Base-by-base conservation (phyloP, 2,329 filamentous ascomycete species). In the Polychaeton citri region DNA sequence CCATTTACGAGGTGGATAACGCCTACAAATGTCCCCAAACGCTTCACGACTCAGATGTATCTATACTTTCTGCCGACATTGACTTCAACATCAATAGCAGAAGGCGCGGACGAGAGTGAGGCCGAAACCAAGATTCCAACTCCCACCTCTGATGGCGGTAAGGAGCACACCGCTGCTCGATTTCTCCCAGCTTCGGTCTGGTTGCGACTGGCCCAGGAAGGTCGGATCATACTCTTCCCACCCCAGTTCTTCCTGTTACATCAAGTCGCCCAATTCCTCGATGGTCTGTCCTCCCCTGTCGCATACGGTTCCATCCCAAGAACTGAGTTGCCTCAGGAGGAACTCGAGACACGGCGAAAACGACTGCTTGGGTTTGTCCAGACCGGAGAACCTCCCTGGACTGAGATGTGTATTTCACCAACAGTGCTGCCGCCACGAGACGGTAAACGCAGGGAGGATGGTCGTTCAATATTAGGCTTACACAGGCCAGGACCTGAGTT, bases 11-110 rank as follows among this genome's bases (percentile, higher is more conserved):
- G 84, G 36, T 96, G 90, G 90, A 70, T 96, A 38, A 96, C 90
- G 2, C 88, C 88, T 0, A 59, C 66, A 1, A 75, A 72, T 42
- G 64, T 79, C 2, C 72, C 76, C 0, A 84, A 79, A 48, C 73
- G 90, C 32, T 98, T 92, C 62, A 84, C 82, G 0, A 95, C 88
- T 1, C 87, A 95, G 55, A 96, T 96, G 88, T 98, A 96, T 60
- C 58, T 96, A 8, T 94, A 94, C 60, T 79, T 92, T 58, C 69
- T 95, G 2, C 86, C 86, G 0, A 49, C 52, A 1, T 38, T 49
- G 19, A 33, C 60, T 32, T 45, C 64, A 46, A 54, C 64, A 44
- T 49, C 49, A 4, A 8, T 50, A n/a, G 35, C 39, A 38, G 19
- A 51, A 21, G 41, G 44, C 6, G 37, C 38, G 9, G 38, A 36